phyloP scores from a whole-genome alignment of 129 eudicot species.

The Artemisia tridentata region DNA sequence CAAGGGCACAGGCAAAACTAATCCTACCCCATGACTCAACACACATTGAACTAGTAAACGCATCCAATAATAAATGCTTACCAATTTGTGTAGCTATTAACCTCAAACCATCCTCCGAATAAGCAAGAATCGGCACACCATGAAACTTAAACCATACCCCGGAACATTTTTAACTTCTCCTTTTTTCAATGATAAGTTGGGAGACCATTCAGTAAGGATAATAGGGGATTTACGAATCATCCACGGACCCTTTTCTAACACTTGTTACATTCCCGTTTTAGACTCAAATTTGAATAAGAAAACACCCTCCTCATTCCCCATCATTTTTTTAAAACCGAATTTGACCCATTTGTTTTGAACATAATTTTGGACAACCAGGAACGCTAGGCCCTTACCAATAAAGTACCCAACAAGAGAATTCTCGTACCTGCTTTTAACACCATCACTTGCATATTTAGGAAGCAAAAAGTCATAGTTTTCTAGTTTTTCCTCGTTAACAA shows the following conservation, averaged over 20 bases:
- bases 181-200: not conserved
- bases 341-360: not conserved
- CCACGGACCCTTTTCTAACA: not conserved
- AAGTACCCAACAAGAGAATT: not conserved
- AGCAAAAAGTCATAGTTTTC: too few species aligned
- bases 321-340: not conserved
- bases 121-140: not conserved
- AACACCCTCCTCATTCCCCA: not conserved
- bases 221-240: not conserved
- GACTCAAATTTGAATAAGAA: not conserved
- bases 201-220: not conserved
- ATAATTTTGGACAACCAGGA: not conserved
- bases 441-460: too few species aligned
- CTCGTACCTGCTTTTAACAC: too few species aligned
- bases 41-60: not conserved
- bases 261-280: not conserved
- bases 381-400: too few species aligned
- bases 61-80: not conserved
- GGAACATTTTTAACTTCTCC: not conserved
- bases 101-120: not conserved
- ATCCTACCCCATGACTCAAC: not conserved
- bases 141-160: not conserved
- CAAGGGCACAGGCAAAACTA: not conserved
- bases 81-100: not conserved
- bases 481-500: too few species aligned